Evolutionary conservation across 768 basidiomycete genomes (phyloP), one percentile per base, ranked within the genome.

Genomic region (Auriscalpium vulgare): DNA sequence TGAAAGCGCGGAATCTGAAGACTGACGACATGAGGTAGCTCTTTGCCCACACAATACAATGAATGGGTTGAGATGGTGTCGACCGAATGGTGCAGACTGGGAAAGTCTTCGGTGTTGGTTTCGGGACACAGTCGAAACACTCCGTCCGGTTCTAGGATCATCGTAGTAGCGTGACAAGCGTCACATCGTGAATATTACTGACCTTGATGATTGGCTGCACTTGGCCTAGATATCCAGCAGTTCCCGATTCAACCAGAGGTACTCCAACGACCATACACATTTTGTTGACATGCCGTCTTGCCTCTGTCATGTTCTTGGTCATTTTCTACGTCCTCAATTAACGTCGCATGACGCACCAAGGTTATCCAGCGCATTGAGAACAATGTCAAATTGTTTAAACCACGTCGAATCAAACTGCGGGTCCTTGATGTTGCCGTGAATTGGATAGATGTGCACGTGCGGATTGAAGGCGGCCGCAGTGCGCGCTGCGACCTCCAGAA

Each of bases 11-110:
- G 13, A 8, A 21, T 4, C 13, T 17, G 9, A 21, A 34, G n/a
- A 11, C 43, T 16, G 63, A 91, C 95, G 88, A 85, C 64, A 97
- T 81, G 11, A 99, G 83, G 74, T 98, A 98, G 56, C 84, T 94
- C 69, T 98, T 99, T 35, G 92, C 93, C 97, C 97, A 99, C 2
- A 97, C 95, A 50, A 99, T 97, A 66, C 95, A 99, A 65, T 99
- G 97, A 51, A 98, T 97, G 0, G 97, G 93, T 61, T 95, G 95
- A 56, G 88, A 91, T 0, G 97, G 97, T 0, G 97, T 98, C 2
- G 92, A 92, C 40, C 95, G 85, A 62, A 99, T 98, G 0, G 97
- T 98, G 69, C 97, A 99, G 10, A 98, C 95, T 0, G 97, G 95
- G 67, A 92, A 98, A 0, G 91, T 88, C 68, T 94, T 98, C 0